phyloP scores from a whole-genome alignment of 768 basidiomycete species.

The Nidula microcarpa region DNA sequence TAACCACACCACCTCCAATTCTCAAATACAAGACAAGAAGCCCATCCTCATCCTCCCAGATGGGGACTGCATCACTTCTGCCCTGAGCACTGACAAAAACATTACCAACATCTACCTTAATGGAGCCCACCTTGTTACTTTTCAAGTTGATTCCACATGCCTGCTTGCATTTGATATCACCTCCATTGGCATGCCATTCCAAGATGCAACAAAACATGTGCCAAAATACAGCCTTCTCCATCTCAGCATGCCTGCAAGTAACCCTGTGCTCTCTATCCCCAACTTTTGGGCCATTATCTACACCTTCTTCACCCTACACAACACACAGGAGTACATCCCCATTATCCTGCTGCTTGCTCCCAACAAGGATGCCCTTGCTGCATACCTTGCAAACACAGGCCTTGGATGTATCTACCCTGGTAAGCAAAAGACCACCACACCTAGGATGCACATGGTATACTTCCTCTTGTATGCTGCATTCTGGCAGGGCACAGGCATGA shows the following conservation, averaged over 20 bases:
- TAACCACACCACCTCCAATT: slow-evolving; percentile 13
- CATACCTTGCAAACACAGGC: slow-evolving; percentile 36
- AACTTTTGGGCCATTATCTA: slow-evolving; percentile 40
- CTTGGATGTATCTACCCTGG: slow-evolving; percentile 20
- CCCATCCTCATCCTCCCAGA: slow-evolving; percentile 23
- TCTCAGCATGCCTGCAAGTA: slow-evolving; percentile 14
- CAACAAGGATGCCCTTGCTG: slow-evolving; percentile 25
- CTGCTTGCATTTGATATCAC: slow-evolving; percentile 19
- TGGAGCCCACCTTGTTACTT: slow-evolving; percentile 13
- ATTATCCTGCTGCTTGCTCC: slow-evolving; percentile 24
- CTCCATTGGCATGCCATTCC: slow-evolving; percentile 21
- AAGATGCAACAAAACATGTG: slow-evolving; percentile 22
- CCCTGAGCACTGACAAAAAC: slow-evolving; percentile 4
- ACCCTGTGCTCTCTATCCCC: slow-evolving; percentile 15
- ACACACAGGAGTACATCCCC: slow-evolving; percentile 38
- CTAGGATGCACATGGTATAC: slow-evolving; percentile 16
- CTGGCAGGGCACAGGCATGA: slow-evolving; percentile 49
- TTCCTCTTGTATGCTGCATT: slow-evolving; percentile 40
- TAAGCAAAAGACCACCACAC: slow-evolving; percentile 5
- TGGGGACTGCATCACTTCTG: slow-evolving; percentile 16
- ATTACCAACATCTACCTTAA: slow-evolving; percentile 16
- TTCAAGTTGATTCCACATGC: slow-evolving; percentile 6
- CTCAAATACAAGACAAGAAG: slow-evolving; percentile 4
- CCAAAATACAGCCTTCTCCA: slow-evolving; percentile 21
- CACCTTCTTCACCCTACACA: slow-evolving; percentile 34